phyloP scores from a whole-genome alignment of 2,329 filamentous ascomycete genomes.

The Phoma herbarum region DNA sequence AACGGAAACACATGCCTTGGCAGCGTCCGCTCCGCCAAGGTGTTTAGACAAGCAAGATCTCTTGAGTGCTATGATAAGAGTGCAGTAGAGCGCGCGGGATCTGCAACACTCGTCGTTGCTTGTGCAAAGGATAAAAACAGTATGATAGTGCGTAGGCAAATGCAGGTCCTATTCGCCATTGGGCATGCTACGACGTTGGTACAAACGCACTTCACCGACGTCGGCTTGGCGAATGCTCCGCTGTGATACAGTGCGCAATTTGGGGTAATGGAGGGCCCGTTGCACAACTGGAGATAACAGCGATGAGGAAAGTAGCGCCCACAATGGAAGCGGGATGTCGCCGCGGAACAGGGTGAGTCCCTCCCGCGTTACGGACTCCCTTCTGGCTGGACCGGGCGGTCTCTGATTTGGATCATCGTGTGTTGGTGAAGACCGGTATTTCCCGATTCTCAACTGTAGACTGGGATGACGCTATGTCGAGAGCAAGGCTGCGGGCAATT shows the following conservation, averaged over 20 bases:
- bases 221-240: conserved; percentile 13
- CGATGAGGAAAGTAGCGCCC: background rate
- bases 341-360: conserved; percentile 25
- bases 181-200: background rate
- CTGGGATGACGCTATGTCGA: conserved; percentile 27
- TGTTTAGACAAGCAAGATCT: conserved; percentile 27
- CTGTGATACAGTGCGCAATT: conserved; percentile 9
- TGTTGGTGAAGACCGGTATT: conserved; percentile 26
- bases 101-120: conserved; percentile 12
- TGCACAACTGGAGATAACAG: conserved; percentile 2
- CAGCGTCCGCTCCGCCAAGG: conserved; percentile 40
- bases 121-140: conserved; percentile 10
- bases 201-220: conserved; percentile 13
- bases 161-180: background rate
- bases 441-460: conserved; percentile 24
- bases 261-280: conserved; percentile 6
- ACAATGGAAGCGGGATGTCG: conserved; percentile 9
- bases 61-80: conserved; percentile 17
- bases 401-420: conserved; percentile 19
- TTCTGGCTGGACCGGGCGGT: conserved; percentile 8
- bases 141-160: background rate
- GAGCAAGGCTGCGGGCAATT: conserved; percentile 31
- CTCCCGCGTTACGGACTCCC: conserved; percentile 13
- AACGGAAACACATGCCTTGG: conserved; percentile 28
- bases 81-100: conserved; percentile 17